phyloP scores from a whole-genome alignment of 2,329 filamentous ascomycete genomes.

The Monilinia laxa region DNA sequence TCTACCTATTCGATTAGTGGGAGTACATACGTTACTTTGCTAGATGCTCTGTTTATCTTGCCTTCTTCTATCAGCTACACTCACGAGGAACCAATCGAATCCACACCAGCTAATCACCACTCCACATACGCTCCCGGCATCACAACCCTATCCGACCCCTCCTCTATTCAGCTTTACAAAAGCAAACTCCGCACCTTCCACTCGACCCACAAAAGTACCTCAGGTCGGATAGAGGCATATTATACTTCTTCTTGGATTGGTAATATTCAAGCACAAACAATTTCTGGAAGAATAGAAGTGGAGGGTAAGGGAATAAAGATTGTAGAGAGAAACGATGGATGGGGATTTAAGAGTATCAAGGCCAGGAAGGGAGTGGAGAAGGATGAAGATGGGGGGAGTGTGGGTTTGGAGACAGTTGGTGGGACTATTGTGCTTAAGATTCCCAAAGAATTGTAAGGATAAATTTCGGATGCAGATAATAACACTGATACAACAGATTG shows the following conservation, averaged over 20 bases:
- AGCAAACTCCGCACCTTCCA: conserved; percentile 30
- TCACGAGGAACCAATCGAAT: neutral
- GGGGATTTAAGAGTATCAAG: conserved; percentile 29
- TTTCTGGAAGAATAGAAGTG: conserved; percentile 33
- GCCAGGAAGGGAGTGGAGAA: conserved; percentile 34
- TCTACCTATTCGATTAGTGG: conserved; percentile 35
- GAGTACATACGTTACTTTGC: conserved; percentile 29
- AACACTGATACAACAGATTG: neutral
- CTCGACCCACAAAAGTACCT: conserved; percentile 32
- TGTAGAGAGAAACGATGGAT: conserved; percentile 31
- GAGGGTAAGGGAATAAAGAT: conserved; percentile 32
- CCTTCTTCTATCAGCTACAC: neutral
- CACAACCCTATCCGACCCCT: conserved; percentile 7
- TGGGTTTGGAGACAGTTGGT: conserved; percentile 31
- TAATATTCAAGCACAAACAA: conserved; percentile 29
- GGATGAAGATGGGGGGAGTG: conserved; percentile 30
- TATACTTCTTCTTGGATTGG: conserved; percentile 38
- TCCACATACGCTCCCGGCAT: neutral
- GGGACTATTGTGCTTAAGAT: conserved; percentile 24
- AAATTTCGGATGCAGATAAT: no score
- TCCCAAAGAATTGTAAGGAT: neutral
- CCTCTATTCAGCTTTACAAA: neutral
- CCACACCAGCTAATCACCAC: neutral
- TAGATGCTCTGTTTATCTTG: conserved; percentile 29
- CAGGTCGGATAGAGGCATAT: conserved; percentile 28